Evolutionary conservation across 495 filamentous ascomycete genomes (phyloP), one percentile per base, ranked within the genome.

Genomic region (Aspergillus ellipticus): DNA sequence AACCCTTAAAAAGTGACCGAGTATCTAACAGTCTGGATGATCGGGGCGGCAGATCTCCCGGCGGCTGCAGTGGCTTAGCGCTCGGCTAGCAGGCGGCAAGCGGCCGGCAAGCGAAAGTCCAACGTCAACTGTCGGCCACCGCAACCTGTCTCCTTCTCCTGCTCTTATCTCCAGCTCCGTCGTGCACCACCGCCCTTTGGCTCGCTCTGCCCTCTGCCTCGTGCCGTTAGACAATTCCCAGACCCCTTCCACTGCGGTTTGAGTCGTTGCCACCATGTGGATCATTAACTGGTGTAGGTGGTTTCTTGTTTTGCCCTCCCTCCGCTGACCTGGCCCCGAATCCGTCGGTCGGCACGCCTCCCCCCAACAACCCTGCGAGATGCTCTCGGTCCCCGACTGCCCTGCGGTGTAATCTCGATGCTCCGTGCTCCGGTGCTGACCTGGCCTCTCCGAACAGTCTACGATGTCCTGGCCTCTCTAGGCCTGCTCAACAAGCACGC

Each of bases 401-500:
- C n/a, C n/a, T n/a, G n/a, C n/a, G n/a, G n/a, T n/a, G n/a, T n/a
- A n/a, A n/a, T n/a, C n/a, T n/a, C n/a, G n/a, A n/a, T n/a, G n/a
- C n/a, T n/a, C n/a, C n/a, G n/a, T n/a, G n/a, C n/a, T n/a, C 4
- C 24, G 24, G 24, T 47, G 55, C 56, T 63, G 33, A 58, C 31
- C 16, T 53, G 49, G 19, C 22, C 55, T n/a, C 16, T 49, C 26
- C 54, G 31, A 51, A 62, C 59, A 97, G 94, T 97, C 76, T 96
- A 85, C 79, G 92, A 97, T 79, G 75, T 96, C 54, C 85, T 98
- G 61, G 85, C 95, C 58, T 88, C 84, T 55, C 82, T 97, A 55
- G 94, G 95, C 55, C 83, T 98, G 61, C 79, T 90, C 56, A 97
- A 97, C 84, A 97, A 98, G 83, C 89, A 96, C 70, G 90, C 88